A percentile compares a stretch with the other conserved stretches of the same genome.
These are phyloP conservation scores for Neophaeococcomyces mojaviensis DNA, from an alignment of 2,329 filamentous ascomycete species.

Conservation along the genomic window DNA sequence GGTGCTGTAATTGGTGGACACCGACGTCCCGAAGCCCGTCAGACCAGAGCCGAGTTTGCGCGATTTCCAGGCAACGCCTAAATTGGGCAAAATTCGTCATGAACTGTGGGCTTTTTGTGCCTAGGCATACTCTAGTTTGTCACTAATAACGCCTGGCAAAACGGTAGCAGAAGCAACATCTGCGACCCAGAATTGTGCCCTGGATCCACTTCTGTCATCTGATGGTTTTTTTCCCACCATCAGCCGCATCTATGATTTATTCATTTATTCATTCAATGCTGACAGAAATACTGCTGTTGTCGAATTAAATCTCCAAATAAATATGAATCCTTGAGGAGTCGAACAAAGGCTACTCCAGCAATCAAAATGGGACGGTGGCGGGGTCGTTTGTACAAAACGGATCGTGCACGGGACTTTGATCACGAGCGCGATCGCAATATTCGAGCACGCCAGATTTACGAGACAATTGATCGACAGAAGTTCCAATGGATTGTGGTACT, in stretches of 20 bases:
- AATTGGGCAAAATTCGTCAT: not conserved
- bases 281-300: too few species aligned
- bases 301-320: too few species aligned
- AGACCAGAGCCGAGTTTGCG: not conserved
- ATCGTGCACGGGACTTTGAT: conserved; percentile 37
- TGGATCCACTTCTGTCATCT: too few species aligned
- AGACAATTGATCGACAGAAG: conserved; percentile 36
- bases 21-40: not conserved
- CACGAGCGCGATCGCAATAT: conserved; percentile 39
- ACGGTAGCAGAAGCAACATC: too few species aligned
- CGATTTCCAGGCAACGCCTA: not conserved
- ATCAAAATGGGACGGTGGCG: conserved; percentile 6
- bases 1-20: conserved; percentile 1
- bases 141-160: too few species aligned
- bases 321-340: too few species aligned
- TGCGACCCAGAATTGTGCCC: too few species aligned
- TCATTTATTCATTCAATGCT: too few species aligned
- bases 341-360: not conserved
- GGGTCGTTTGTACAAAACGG: conserved; percentile 34
- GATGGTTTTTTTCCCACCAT: too few species aligned
- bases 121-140: too few species aligned
- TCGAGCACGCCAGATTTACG: conserved; percentile 37
- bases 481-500: conserved; percentile 39
- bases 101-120: too few species aligned
- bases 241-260: too few species aligned